Conservation (phyloP, 495 filamentous ascomycete species). For the Darksidea phi region DNA sequence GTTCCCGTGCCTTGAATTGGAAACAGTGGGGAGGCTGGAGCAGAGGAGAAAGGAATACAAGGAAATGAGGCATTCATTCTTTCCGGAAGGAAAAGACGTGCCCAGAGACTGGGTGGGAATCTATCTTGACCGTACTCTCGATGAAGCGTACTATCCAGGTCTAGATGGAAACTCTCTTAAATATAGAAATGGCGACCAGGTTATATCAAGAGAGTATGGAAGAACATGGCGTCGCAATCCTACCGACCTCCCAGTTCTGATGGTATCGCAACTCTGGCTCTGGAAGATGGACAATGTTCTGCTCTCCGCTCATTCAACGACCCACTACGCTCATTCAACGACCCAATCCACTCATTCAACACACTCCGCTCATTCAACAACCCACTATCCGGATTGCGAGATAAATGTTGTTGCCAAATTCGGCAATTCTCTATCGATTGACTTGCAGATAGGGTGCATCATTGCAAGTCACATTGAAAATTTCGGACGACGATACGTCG, state of each 20-base stretch:
- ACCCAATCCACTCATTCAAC: too few relatives aligned
- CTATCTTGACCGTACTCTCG: background rate
- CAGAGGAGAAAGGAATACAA: background rate
- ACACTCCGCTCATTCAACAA: background rate
- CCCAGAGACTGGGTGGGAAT: too few relatives aligned
- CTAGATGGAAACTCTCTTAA: background rate
- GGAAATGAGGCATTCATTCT: background rate
- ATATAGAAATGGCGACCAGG: background rate
- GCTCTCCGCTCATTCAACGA: too few relatives aligned
- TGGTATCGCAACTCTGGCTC: background rate
- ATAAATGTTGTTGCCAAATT: background rate
- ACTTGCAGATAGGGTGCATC: too few relatives aligned
- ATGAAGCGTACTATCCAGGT: background rate
- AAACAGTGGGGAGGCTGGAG: background rate
- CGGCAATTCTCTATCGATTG: too few relatives aligned
- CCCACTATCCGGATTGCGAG: background rate
- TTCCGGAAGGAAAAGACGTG: too few relatives aligned
- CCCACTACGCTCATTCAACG: too few relatives aligned
- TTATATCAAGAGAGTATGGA: background rate
- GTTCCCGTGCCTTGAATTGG: background rate
- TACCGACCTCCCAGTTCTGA: background rate
- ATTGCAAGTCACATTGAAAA: background rate
- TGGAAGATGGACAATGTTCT: background rate
- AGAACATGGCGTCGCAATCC: background rate
- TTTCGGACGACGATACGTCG: background rate